Conservation (phyloP, 371 early-diverging fungal species). For the Dichotomocladium elegans region DNA sequence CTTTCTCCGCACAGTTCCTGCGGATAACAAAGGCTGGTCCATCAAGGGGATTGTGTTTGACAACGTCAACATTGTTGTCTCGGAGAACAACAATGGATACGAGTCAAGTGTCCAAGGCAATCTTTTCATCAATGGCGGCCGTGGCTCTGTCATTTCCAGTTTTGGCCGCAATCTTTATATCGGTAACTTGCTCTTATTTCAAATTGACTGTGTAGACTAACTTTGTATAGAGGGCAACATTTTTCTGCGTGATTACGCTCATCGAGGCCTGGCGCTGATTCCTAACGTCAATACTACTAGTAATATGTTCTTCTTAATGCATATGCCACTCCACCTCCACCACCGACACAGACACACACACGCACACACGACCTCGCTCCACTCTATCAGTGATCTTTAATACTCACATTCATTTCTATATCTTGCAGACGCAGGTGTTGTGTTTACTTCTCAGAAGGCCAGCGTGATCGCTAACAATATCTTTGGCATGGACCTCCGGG, state of each 20-base stretch:
- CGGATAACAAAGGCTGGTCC: conserved; percentile 24
- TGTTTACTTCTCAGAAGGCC: conserved; percentile 31
- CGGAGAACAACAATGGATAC: conserved; percentile 22
- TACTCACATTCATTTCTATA: background rate
- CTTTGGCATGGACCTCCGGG: conserved; percentile 43
- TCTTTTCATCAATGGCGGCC: conserved; percentile 33
- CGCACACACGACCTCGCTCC: too few relatives aligned
- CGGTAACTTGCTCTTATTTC: conserved; percentile 15
- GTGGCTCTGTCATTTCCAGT: conserved; percentile 25
- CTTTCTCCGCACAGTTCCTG: conserved; percentile 10
- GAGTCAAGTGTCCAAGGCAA: conserved; percentile 31
- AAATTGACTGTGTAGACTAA: background rate
- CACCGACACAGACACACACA: too few relatives aligned
- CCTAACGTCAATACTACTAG: conserved; percentile 31
- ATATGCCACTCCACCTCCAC: too few relatives aligned
- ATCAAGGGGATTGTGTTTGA: conserved; percentile 40
- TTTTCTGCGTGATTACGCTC: conserved; percentile 32
- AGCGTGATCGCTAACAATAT: conserved; percentile 42
- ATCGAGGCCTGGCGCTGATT: conserved; percentile 18
- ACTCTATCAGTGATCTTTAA: too few relatives aligned
- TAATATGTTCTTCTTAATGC: too few relatives aligned
- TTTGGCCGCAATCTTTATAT: conserved; percentile 25
- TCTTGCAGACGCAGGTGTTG: conserved; percentile 26
- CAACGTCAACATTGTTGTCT: conserved; percentile 30
- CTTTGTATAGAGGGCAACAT: conserved; percentile 32